These are phyloP conservation scores for Sphaerosporella brunnea DNA, from an alignment of 495 filamentous ascomycete genomes.

Conservation along the genomic window DNA sequence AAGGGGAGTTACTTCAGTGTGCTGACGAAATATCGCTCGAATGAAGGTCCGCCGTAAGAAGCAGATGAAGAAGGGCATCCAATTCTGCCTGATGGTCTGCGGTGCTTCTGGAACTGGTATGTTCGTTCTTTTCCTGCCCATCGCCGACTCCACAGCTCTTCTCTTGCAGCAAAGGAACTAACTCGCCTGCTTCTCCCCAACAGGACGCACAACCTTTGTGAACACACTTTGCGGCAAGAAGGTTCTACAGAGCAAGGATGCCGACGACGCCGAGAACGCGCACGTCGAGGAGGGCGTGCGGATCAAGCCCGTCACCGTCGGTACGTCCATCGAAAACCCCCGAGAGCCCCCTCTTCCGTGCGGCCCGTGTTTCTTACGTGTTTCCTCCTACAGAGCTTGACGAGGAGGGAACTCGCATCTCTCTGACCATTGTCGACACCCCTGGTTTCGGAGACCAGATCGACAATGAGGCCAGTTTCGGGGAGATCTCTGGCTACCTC, in stretches of 20 bases:
- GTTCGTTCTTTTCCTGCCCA: conserved; percentile 22
- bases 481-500: conserved; percentile 90
- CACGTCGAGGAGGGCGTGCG: conserved; percentile 91
- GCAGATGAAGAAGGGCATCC: conserved; percentile 99
- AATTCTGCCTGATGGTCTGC: conserved; percentile 99
- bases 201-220: conserved; percentile 95
- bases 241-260: conserved; percentile 73
- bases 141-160: not conserved
- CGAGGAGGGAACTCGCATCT: conserved; percentile 95
- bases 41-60: conserved; percentile 91
- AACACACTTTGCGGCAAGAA: conserved; percentile 96
- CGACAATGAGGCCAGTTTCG: conserved; percentile 97
- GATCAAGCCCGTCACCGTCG: conserved; percentile 96
- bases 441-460: conserved; percentile 98
- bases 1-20: too few relatives aligned
- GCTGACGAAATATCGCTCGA: too few relatives aligned
- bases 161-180: conserved; percentile 3
- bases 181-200: not conserved
- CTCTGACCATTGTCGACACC: conserved; percentile 93
- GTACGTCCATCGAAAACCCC: conserved; percentile 37
- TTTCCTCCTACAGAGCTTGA: conserved; percentile 53
- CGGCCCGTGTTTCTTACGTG: conserved; percentile 3
- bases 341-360: conserved; percentile 4
- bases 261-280: conserved; percentile 70
- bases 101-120: conserved; percentile 94